Evolutionary conservation across 495 filamentous ascomycete genomes (phyloP), one percentile per base, ranked within the genome.

Genomic region (Echria macrotheca): DNA sequence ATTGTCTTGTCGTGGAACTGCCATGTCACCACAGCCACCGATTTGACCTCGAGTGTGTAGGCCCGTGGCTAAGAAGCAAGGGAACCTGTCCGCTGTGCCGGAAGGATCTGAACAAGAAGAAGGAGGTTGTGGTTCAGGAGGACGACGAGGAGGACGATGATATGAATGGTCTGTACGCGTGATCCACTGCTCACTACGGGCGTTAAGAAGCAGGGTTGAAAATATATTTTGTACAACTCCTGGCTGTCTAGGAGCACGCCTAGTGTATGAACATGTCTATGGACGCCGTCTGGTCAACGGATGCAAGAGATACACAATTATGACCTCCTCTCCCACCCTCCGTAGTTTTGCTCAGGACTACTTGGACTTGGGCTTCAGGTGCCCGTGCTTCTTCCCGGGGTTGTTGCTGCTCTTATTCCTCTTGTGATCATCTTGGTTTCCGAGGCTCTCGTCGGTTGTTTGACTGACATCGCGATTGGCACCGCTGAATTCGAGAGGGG

Each of bases 11-110:
- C 12, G 91, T 96, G 24, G 79, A 82, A 54, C 72, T 98, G 46
- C 88, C 89, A 18, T 98, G 93, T 60, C 82, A 91, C 57, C 74
- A 75, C 9, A 79, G 75, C 17, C 93, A 98, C 64, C 61, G 81
- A 21, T 96, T 95, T 68, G 93, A 98, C 65, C 67, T 96, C 11
- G 91, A 97, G 64, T 98, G 93, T 63, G 86, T 98, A n/a, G 75
- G 77, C 38, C 91, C 93, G 1, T 98, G 93, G 93, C 62, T 98
- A 61, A 77, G 84, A 59, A 75, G 93, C 51, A 86, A 95, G 64
- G 83, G 86, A 9, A 95, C 84, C 2, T 98, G 91, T 71, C 91
- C 91, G 18, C 69, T 96, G 54, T 91, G 95, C 63, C 75, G 91
- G 37, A 78, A 81, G 61, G 82, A 90, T 57, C 69, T 97, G 55